Percentiles rank a stretch among this genome's conserved stretches.
Conservation (phyloP, 2,329 filamentous ascomycete species). For the Xylariomycetidae sp. region DNA sequence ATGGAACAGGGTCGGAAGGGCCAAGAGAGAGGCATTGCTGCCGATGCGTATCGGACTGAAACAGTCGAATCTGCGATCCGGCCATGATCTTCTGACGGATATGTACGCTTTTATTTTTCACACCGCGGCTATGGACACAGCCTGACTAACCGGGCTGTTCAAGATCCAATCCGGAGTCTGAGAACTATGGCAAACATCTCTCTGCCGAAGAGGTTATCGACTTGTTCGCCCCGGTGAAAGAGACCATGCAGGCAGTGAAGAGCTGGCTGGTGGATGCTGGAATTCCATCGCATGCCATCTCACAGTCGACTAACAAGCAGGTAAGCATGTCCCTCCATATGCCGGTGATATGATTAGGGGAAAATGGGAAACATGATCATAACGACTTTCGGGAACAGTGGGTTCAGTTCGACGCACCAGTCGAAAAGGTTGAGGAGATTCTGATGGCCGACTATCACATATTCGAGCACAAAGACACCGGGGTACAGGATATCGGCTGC, state of each 20-base stretch:
- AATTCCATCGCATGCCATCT: slow-evolving; percentile 25
- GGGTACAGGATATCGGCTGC: slow-evolving; percentile 32
- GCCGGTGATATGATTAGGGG: too few relatives aligned
- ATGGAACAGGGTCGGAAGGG: slow-evolving; percentile 18
- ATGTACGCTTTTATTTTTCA: slow-evolving; percentile 12
- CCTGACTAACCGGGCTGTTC: slow-evolving; percentile 3
- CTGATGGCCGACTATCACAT: slow-evolving; percentile 36
- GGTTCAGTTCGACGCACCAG: slow-evolving; percentile 38
- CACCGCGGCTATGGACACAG: slow-evolving; percentile 3
- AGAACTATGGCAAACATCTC: slow-evolving; percentile 36
- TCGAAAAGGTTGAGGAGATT: slow-evolving; percentile 33
- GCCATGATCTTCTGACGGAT: slow-evolving; percentile 22
- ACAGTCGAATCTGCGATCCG: slow-evolving; percentile 19
- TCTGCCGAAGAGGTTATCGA: slow-evolving; percentile 31
- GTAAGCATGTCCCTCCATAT: too few relatives aligned
- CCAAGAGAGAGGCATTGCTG: slow-evolving; percentile 14
- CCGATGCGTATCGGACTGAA: slow-evolving; percentile 24
- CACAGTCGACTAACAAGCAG: slow-evolving; percentile 25
- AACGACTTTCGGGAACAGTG: too few relatives aligned
- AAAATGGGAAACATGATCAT: too few relatives aligned
- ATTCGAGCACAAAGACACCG: slow-evolving; percentile 33
- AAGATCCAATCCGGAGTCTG: slow-evolving; percentile 30
- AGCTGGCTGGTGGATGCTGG: slow-evolving; percentile 32
- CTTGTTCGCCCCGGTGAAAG: slow-evolving; percentile 31
- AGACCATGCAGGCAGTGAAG: slow-evolving; percentile 30